Base-by-base conservation (phyloP, 352 stramenopile species). In the Elongisporangium prolatum region DNA sequence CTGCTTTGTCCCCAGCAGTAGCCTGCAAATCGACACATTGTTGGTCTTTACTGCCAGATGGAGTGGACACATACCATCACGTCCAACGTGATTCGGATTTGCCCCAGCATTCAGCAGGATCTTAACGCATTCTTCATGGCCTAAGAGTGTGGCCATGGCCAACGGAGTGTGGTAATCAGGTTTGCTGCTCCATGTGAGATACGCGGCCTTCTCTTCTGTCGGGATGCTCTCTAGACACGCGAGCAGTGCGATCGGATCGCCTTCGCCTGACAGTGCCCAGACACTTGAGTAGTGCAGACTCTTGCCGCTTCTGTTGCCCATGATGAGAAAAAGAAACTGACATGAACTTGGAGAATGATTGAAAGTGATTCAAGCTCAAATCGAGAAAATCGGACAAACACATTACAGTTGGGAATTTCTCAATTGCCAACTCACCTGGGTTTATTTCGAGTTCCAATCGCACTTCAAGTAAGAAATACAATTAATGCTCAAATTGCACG, bases 91-190 rank as follows among this genome's bases (percentile, higher is more conserved):
- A 17, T 11, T 44, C 34, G 34, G 5, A 17, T 44, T 11, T 2
- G 34, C 83, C n/a, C 80, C 79, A 17, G 65, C 78, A 2, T 60
- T 57, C 0, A 93, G 57, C 18, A 96, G 76, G 44, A 65, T 69
- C 48, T 77, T 56, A 0, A 79, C 86, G 60, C 84, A 93, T 22
- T 74, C 63, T 28, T 77, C 25, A 63, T 95, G 75, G 54, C 84
- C 84, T 50, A 78, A 61, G 9, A 65, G 63, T 40, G 74, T 76
- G 0, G 86, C 84, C 24, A 80, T 85, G 17, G 77, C 74, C 28
- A 95, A 65, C n/a, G 84, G 82, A 52, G 86, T 89, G 63, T 77
- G 75, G 44, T 74, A 68, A 50, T 73, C 79, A 44, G 10, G 2
- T 13, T 17, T 17, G 10, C 34, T 3, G 17, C 2, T 44, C 34